Conservation (phyloP, 208 protist genomes). For the Trypanosoma caninum region DNA sequence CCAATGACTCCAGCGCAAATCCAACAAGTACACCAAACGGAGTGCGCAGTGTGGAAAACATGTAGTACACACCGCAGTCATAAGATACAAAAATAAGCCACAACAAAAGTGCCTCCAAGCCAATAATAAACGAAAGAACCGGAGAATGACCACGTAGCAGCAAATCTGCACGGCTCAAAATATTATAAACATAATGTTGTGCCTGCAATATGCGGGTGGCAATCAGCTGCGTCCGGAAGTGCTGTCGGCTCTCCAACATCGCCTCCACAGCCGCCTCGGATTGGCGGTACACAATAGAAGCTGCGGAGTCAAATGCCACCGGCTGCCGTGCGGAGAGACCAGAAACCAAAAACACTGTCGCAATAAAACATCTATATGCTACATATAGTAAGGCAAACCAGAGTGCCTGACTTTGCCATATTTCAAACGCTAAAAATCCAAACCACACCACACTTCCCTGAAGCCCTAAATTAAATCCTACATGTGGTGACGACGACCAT, state of each 20-base stretch:
- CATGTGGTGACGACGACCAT: not conserved
- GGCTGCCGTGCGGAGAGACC: constrained; percentile 10
- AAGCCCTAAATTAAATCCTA: not conserved
- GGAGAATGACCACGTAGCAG: constrained; percentile 46
- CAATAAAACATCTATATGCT: constrained; percentile 2
- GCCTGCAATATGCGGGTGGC: constrained; percentile 42
- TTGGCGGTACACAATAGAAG: constrained; percentile 39
- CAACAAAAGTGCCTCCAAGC: constrained; percentile 14
- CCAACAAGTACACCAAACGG: constrained; percentile 11
- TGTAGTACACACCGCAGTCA: constrained; percentile 8
- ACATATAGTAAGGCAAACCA: constrained; percentile 11
- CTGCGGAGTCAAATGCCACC: constrained; percentile 9
- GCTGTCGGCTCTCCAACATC: constrained; percentile 38
- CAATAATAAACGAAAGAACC: constrained; percentile 40
- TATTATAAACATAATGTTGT: constrained; percentile 31
- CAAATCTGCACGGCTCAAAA: constrained; percentile 42
- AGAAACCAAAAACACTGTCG: constrained; percentile 1
- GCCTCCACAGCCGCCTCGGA: constrained; percentile 34
- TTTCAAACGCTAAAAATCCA: not conserved
- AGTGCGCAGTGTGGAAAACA: constrained; percentile 21
- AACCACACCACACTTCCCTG: not conserved
- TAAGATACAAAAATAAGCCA: constrained; percentile 9
- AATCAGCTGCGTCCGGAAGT: constrained; percentile 39
- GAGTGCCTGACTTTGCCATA: constrained; percentile 11
- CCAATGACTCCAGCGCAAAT: not conserved